Evolutionary conservation across 768 basidiomycete species (phyloP).

Genomic region (Suillus hirtellus): DNA sequence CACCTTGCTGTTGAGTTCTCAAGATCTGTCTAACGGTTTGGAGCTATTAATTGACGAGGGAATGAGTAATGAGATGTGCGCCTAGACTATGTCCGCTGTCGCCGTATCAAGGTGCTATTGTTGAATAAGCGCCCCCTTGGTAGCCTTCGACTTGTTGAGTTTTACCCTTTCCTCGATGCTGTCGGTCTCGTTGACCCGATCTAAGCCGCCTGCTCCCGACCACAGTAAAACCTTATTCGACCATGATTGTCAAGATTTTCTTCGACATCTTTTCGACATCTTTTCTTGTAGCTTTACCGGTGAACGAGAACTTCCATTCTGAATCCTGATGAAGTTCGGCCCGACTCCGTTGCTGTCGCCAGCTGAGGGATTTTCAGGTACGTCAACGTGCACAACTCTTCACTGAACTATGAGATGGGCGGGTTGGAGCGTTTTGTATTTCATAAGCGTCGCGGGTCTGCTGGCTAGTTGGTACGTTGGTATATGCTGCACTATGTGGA

Average conservation of each 20-base stretch:
- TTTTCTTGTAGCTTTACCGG: not conserved
- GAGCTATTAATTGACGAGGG: conserved; percentile 2
- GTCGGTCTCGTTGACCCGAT: conserved; percentile 7
- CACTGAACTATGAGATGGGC: not conserved
- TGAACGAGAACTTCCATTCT: not conserved
- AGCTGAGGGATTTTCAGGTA: not conserved
- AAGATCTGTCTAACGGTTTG: conserved; percentile 10
- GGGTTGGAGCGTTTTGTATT: not conserved
- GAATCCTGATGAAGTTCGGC: not conserved
- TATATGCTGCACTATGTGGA: not conserved
- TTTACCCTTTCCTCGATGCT: not conserved
- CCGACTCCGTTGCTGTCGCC: not conserved
- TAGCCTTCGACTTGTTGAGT: conserved; percentile 3
- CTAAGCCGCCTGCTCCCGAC: not conserved
- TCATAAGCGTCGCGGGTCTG: not conserved
- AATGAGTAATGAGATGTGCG: not conserved
- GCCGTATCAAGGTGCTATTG: not conserved
- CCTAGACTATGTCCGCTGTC: not conserved
- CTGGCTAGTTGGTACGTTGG: not conserved
- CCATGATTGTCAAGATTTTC: not conserved
- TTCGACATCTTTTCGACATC: not conserved
- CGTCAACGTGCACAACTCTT: not conserved
- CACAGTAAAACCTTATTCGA: not conserved
- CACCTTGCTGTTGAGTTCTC: conserved; percentile 26
- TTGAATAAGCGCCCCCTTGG: not conserved